Base-by-base conservation (phyloP, 1,139 yeast species). In the Hansenula sp. region DNA sequence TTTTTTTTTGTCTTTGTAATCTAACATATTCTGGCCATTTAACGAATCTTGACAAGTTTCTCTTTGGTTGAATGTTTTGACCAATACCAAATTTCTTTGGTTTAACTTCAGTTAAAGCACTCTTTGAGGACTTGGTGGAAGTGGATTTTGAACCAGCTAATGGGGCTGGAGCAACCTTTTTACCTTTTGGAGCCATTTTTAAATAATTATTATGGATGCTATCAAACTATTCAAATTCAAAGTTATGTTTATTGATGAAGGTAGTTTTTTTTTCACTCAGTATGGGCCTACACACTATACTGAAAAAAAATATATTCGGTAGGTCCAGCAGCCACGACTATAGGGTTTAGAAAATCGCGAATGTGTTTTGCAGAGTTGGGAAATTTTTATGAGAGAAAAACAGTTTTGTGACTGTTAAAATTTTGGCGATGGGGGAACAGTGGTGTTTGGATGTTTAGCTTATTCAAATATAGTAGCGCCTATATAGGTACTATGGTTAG, bases 1-100 rank as follows among this genome's bases (percentile, higher is more conserved):
- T 85, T 79, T 90, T 90, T 86, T 83, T 90, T 78, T 92, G 97
- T 81, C 97, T 88, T 76, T 87, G 95, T 59, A 85, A 77, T 77
- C 95, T 88, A 60, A 90, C 95, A 71, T 89, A 89, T 73, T 84
- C 94, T 68, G 97, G 97, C 97, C 97, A 90, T 75, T 85, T 90
- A 66, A 90, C 97, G 69, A 85, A 89, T 74, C 97, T 87, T 54
- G 94, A 75, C 65, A 90, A 81, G 86, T 90, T 85, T 76, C 94
- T 83, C 79, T 84, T 87, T 75, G 96, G 96, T 73, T 90, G 97
- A 58, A 89, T 65, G 56, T 81, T 74, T 77, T 88, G 97, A 64
- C 98, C 98, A 63, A 92, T 83, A 74, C 97, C 97, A 65, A 84
- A 90, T 78, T 81, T 84, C 76, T 84, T 85, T 71, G 97, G 95